Percentiles rank a stretch among this genome's conserved stretches.
Evolutionary conservation across 2,329 filamentous ascomycete genomes (phyloP).

Genomic region (Uncinocarpus reesii): DNA sequence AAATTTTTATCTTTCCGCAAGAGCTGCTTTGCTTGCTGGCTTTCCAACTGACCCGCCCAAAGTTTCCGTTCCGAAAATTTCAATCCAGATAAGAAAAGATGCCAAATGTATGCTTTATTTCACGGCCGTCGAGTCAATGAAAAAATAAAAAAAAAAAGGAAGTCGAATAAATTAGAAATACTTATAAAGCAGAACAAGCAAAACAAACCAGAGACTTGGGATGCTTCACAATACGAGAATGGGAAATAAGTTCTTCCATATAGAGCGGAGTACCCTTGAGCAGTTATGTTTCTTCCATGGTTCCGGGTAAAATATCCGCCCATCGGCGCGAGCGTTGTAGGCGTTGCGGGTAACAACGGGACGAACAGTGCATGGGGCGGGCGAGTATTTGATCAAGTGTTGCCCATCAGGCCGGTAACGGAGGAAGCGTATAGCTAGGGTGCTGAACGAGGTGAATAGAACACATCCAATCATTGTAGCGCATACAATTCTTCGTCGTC

Average conservation of each 20-base stretch:
- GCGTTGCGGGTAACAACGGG: no score
- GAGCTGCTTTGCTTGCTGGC: conserved; percentile 6
- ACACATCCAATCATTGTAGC: conserved; percentile 3
- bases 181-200: not conserved
- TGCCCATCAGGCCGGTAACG: no score
- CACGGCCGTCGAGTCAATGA: not conserved
- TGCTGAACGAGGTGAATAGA: not conserved
- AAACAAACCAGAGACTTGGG: not conserved
- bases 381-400: not conserved
- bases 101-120: conserved; percentile 9
- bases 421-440: not conserved
- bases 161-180: not conserved
- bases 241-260: not conserved
- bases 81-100: conserved; percentile 2
- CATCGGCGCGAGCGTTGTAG: no score
- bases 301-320: not conserved
- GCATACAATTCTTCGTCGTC: not conserved
- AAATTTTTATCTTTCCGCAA: not conserved
- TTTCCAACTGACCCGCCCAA: conserved; percentile 11
- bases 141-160: not conserved
- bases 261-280: not conserved
- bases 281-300: not conserved
- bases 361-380: no score
- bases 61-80: not conserved
- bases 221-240: not conserved